phyloP scores from a whole-genome alignment of 139 green algal genomes.

The Pedinophyceae sp. region DNA sequence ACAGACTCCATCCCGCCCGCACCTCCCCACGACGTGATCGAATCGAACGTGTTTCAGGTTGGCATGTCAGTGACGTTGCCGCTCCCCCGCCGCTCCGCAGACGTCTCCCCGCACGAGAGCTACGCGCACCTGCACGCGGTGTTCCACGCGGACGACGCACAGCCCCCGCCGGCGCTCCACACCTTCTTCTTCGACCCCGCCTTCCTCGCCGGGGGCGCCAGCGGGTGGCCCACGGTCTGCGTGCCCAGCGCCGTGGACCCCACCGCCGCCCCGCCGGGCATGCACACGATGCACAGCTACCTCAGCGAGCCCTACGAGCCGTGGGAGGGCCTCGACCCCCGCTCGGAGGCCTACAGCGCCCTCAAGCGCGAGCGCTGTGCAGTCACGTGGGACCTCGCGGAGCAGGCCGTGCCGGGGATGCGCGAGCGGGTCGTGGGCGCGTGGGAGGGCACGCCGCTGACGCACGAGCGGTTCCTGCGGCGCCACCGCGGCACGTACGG shows the following conservation, averaged over 20 bases:
- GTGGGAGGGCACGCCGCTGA: slow-evolving; percentile 40
- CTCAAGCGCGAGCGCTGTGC: slow-evolving; percentile 32
- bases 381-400: slow-evolving; percentile 27
- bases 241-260: slow-evolving; percentile 16
- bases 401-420: slow-evolving; percentile 18
- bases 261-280: slow-evolving; percentile 14
- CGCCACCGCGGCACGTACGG: slow-evolving; percentile 34
- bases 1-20: too few relatives aligned
- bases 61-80: too few relatives aligned
- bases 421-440: slow-evolving; percentile 22
- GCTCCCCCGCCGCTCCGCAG: too few relatives aligned
- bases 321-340: slow-evolving; percentile 27
- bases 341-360: slow-evolving; percentile 23
- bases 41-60: too few relatives aligned
- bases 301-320: slow-evolving; percentile 16
- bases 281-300: slow-evolving; percentile 21
- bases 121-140: slow-evolving; percentile 43
- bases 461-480: slow-evolving; percentile 38
- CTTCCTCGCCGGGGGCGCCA: slow-evolving; percentile 10
- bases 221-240: slow-evolving; percentile 22
- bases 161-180: too few relatives aligned
- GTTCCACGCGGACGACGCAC: too few relatives aligned
- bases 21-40: too few relatives aligned
- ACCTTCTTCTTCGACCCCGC: background rate
- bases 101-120: too few relatives aligned